A percentile compares a stretch with the other conserved stretches of the same genome.
Evolutionary conservation across 257 asterid genomes (phyloP).

Genomic region (Nyctanthes arbortristis): DNA sequence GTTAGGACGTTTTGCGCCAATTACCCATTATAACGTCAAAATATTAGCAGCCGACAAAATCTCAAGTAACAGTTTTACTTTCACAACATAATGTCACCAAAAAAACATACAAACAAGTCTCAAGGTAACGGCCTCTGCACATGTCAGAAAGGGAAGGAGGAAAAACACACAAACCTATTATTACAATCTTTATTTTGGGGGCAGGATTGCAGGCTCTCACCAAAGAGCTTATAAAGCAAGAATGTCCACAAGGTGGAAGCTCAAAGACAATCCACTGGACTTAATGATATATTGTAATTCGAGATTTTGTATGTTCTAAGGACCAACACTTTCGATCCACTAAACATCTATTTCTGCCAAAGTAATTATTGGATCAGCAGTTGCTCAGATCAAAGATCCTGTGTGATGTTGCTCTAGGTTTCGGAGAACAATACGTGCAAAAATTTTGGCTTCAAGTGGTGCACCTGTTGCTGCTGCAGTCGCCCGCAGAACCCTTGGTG

Average conservation of each 20-base stretch:
- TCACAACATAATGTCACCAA: constrained; percentile 4
- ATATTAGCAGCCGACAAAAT: neutral
- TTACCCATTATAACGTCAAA: neutral
- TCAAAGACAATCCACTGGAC: constrained; percentile 10
- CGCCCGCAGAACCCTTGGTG: constrained; percentile 66
- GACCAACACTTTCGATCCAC: neutral
- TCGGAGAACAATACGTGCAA: constrained; percentile 67
- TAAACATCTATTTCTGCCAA: neutral
- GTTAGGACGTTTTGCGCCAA: too few species aligned
- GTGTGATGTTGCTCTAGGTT: constrained; percentile 66
- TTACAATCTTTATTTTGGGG: constrained; percentile 22
- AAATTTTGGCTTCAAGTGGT: constrained; percentile 68
- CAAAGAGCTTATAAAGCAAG: constrained; percentile 33
- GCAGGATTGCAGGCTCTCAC: constrained; percentile 15
- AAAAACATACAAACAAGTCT: constrained; percentile 2
- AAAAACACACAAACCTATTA: constrained; percentile 14
- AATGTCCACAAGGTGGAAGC: neutral
- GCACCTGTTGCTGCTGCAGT: constrained; percentile 76
- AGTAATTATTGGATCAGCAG: neutral
- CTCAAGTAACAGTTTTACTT: neutral
- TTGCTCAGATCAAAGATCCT: constrained; percentile 32
- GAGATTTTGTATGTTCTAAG: neutral
- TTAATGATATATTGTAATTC: neutral
- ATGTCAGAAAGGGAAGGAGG: neutral
- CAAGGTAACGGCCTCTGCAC: neutral